These are phyloP conservation scores for Hortaea werneckii DNA, from an alignment of 2,329 filamentous ascomycete species.

Conservation along the genomic window DNA sequence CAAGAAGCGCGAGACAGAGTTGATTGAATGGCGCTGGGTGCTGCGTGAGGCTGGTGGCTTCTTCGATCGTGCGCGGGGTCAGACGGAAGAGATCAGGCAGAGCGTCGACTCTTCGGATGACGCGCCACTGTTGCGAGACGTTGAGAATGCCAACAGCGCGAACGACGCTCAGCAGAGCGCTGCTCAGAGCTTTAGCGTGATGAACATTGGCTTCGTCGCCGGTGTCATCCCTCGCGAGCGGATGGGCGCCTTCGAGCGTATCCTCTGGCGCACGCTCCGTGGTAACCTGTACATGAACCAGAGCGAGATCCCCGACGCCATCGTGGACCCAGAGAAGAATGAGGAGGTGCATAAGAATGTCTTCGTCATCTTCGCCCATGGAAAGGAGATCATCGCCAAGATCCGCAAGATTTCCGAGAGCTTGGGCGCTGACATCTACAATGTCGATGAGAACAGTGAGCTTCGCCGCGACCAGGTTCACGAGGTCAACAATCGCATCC, in stretches of 20 bases:
- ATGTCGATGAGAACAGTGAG: slow-evolving; percentile 94
- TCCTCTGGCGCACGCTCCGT: slow-evolving; percentile 91
- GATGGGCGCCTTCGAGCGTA: slow-evolving; percentile 91
- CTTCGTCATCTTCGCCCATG: slow-evolving; percentile 97
- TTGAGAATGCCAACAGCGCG: slow-evolving; percentile 55
- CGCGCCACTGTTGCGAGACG: slow-evolving; percentile 82
- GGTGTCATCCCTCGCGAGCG: slow-evolving; percentile 90
- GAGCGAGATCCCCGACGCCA: slow-evolving; percentile 88
- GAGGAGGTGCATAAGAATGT: slow-evolving; percentile 94
- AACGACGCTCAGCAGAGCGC: slow-evolving; percentile 14
- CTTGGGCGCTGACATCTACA: slow-evolving; percentile 89
- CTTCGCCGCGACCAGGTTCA: slow-evolving; percentile 90
- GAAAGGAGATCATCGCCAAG: slow-evolving; percentile 96
- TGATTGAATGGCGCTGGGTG: slow-evolving; percentile 98
- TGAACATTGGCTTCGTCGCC: slow-evolving; percentile 98
- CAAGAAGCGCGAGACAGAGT: slow-evolving; percentile 93
- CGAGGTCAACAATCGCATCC: slow-evolving; percentile 87
- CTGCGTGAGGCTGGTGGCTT: slow-evolving; percentile 92
- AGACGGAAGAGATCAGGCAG: slow-evolving; percentile 90
- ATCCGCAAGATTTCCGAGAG: slow-evolving; percentile 99
- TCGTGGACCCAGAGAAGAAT: slow-evolving; percentile 86
- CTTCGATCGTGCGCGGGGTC: slow-evolving; percentile 91
- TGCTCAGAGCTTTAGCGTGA: slow-evolving; percentile 61
- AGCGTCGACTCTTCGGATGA: slow-evolving; percentile 81
- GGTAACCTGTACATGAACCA: slow-evolving; percentile 99